These are phyloP conservation scores for Persicaria maculosa DNA, from an alignment of 148 eudicot genomes.

Conservation along the genomic window DNA sequence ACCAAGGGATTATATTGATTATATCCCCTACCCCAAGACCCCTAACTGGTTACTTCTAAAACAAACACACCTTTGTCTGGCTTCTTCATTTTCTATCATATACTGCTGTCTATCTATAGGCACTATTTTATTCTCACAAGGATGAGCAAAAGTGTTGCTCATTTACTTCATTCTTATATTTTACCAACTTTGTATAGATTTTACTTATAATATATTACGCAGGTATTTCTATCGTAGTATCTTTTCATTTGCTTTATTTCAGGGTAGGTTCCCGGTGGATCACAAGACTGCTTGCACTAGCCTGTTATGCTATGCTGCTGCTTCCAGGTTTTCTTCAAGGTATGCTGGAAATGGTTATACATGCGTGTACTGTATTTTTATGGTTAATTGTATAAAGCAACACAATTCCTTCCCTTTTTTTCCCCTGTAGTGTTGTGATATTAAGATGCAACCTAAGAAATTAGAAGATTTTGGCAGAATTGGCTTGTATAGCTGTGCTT, in stretches of 20 bases:
- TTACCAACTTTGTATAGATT: too few species aligned
- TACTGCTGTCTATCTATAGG: too few species aligned
- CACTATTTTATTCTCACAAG: background rate
- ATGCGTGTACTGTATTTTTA: background rate
- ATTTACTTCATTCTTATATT: background rate
- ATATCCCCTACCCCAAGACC: too few species aligned
- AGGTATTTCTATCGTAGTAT: background rate
- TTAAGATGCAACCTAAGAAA: too few species aligned
- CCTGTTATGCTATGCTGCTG: conserved; percentile 80
- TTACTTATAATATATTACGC: background rate
- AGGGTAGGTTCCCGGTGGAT: conserved; percentile 97
- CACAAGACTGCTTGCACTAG: conserved; percentile 52
- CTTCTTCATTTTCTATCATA: background rate
- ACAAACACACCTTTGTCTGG: background rate
- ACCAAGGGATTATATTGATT: too few species aligned
- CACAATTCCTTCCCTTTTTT: too few species aligned
- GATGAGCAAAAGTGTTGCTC: background rate
- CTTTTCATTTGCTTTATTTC: conserved; percentile 40
- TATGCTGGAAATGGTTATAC: conserved; percentile 15
- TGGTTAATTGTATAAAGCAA: background rate
- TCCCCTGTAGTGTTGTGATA: too few species aligned
- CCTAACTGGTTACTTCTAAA: too few species aligned
- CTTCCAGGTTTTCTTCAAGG: conserved; percentile 93
- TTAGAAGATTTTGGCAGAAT: too few species aligned
- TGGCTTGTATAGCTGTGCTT: too few species aligned